phyloP scores from a whole-genome alignment of 1,284 basidiomycete genomes.

The Leccinum fuscescens region DNA sequence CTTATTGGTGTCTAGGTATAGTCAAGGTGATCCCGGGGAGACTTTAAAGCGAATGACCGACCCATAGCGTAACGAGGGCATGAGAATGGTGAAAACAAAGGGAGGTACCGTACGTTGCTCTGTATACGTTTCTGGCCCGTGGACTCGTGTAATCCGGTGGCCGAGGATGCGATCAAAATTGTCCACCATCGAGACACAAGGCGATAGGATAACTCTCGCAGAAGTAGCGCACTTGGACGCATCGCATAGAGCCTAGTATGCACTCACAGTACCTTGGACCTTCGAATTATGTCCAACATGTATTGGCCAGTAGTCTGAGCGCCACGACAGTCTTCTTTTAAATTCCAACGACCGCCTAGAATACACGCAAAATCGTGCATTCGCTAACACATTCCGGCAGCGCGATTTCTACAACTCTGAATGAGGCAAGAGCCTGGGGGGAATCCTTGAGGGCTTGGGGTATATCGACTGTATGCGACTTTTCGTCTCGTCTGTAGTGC shows the following conservation, averaged over 20 bases:
- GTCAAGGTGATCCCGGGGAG: not conserved
- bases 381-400: not conserved
- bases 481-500: slow-evolving; percentile 24
- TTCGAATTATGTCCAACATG: not conserved
- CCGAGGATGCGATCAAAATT: not conserved
- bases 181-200: not conserved
- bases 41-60: not conserved
- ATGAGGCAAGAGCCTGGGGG: slow-evolving; percentile 15
- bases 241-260: not conserved
- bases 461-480: slow-evolving; percentile 82
- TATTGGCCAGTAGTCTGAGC: not conserved
- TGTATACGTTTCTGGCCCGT: not conserved
- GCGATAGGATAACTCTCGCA: not conserved
- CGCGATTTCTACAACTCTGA: not conserved
- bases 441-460: slow-evolving; percentile 72
- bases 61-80: not conserved
- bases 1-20: not conserved
- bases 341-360: not conserved
- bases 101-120: not conserved
- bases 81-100: too few relatives aligned
- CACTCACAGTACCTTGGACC: not conserved
- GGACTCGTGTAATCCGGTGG: not conserved
- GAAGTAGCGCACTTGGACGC: not conserved
- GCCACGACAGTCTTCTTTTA: too few relatives aligned
- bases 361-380: not conserved